Base-by-base conservation (phyloP, 305 asterid genomes). In the Fraxinus latifolia region DNA sequence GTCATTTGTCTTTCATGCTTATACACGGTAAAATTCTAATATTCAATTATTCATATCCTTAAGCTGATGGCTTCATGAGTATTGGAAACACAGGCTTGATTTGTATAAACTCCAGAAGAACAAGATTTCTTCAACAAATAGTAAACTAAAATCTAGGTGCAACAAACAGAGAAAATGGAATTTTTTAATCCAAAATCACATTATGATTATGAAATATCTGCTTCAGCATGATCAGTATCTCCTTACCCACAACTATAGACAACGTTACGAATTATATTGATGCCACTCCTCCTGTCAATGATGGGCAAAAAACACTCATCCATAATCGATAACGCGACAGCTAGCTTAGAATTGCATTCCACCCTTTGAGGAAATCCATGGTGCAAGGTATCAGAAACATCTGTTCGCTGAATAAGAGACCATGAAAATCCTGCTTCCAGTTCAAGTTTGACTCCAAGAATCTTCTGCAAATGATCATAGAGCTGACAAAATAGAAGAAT, bases 201-300 rank as follows among this genome's bases (percentile, higher is more conserved):
- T 79, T 74, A 79, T 73, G 67, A 55, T 55, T 55, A 55, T 55
- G 32, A 19, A 71, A 34, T 36, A 44, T 58, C 31, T 37, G 72
- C 82, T 71, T 36, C 65, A 42, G 81, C 79, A 71, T 25, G 74
- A 83, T 36, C 12, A 83, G 42, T 39, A 81, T 84, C 76, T 78
- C 84, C 97, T 93, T 85, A 96, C 99, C 98, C 94, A 80, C 97
- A 92, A 87, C 92, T 96, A 81, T 93, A 95, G 72, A 93, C 90
- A 82, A 91, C 96, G 78, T 90, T 96, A 65, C 87, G 95, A 62
- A 91, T 87, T 77, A 93, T 85, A 87, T 92, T 92, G 72, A 91
- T 91, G 88, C 96, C 95, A 83, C 94, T 91, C 83, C 92, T 87
- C 82, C 96, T 83, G 87, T 93, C 97, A 80, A 87, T 75, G 79